Conservation (phyloP, 129 eudicot species). For the Centaurea solstitialis region DNA sequence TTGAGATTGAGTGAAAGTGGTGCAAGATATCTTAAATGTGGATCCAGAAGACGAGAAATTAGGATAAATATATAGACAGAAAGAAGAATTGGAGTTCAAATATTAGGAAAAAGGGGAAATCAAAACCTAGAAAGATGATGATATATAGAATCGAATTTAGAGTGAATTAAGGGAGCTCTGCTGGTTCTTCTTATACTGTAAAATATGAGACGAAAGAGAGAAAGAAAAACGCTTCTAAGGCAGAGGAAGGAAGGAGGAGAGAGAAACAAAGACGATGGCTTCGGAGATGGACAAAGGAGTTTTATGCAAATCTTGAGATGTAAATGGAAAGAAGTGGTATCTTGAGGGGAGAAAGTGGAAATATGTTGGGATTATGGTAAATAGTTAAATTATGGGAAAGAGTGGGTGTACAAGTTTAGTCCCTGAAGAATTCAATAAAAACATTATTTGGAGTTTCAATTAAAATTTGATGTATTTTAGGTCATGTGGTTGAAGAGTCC, state of each 20-base stretch:
- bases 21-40: constrained; percentile 36
- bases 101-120: not conserved
- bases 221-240: constrained; percentile 21
- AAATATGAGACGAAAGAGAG: no score
- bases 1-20: constrained; percentile 31
- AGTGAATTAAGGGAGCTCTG: constrained; percentile 22
- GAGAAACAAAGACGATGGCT: constrained; percentile 23
- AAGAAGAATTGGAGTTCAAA: constrained; percentile 23
- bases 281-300: constrained; percentile 8
- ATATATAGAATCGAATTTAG: constrained; percentile 12
- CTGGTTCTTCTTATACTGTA: constrained; percentile 8
- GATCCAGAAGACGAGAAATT: constrained; percentile 34
- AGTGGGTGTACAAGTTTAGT: not conserved
- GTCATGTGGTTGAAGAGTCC: not conserved
- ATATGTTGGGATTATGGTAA: not conserved
- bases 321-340: constrained; percentile 8
- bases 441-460: not conserved
- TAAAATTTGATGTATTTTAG: not conserved
- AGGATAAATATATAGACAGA: constrained; percentile 7
- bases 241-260: constrained; percentile 21
- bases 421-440: not conserved
- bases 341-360: constrained; percentile 27
- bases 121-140: not conserved
- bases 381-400: not conserved
- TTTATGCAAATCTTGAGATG: constrained; percentile 16